These are phyloP conservation scores for Pyricularia sp. DNA, from an alignment of 2,329 filamentous ascomycete genomes.

Conservation along the genomic window DNA sequence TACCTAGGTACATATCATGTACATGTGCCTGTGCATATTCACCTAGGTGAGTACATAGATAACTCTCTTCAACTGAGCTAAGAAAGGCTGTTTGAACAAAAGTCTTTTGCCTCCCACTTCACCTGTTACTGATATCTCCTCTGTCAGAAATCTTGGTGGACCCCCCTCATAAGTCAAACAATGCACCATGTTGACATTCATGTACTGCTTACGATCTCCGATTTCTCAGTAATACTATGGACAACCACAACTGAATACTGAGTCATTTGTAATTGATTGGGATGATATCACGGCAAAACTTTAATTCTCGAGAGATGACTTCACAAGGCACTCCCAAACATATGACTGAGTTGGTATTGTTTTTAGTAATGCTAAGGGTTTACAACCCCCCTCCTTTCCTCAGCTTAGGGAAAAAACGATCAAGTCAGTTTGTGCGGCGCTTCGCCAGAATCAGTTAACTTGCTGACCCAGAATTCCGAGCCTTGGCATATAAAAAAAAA, in stretches of 20 bases:
- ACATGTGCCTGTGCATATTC: too few relatives aligned
- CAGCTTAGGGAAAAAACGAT: not conserved
- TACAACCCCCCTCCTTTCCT: not conserved
- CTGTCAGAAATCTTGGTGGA: too few relatives aligned
- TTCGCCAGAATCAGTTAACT: not conserved
- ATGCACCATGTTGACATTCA: not conserved
- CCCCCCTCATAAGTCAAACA: too few relatives aligned
- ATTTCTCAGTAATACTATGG: not conserved
- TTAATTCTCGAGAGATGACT: not conserved
- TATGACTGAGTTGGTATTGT: not conserved
- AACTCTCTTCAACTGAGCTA: too few relatives aligned
- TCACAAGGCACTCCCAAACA: not conserved
- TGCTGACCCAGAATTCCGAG: not conserved
- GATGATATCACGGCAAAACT: not conserved
- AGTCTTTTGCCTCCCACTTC: too few relatives aligned
- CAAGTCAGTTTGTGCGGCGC: not conserved
- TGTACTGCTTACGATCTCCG: not conserved
- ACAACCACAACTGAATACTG: not conserved
- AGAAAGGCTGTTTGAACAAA: too few relatives aligned
- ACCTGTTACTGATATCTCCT: too few relatives aligned
- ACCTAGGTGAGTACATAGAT: too few relatives aligned
- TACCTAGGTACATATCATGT: not conserved
- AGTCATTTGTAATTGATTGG: not conserved
- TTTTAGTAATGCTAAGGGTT: not conserved
- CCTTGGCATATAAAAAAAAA: not conserved